These are phyloP conservation scores for Lizanozyma gosingica DNA, from an alignment of 1,139 yeast species.

Conservation along the genomic window DNA sequence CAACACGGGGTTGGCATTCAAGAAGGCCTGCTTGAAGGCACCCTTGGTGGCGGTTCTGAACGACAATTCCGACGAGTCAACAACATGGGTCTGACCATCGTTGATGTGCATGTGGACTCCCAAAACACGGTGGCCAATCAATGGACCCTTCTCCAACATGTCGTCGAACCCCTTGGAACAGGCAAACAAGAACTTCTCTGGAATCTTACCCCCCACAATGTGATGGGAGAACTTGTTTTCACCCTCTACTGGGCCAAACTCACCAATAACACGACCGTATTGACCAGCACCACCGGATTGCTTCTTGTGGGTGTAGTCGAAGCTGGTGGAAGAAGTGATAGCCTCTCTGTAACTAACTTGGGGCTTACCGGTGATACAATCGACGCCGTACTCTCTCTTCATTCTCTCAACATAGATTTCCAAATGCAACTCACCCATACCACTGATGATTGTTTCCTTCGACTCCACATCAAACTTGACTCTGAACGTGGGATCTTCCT, in stretches of 20 bases:
- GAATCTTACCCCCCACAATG: conserved; percentile 93
- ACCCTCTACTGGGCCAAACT: conserved; percentile 55
- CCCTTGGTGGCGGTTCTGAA: conserved; percentile 88
- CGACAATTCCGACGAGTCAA: conserved; percentile 92
- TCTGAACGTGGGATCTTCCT: conserved; percentile 97
- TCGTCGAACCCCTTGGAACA: conserved; percentile 96
- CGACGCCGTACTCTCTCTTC: conserved; percentile 94
- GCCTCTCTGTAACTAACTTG: conserved; percentile 98
- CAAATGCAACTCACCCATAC: conserved; percentile 97
- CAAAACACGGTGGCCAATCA: conserved; percentile 86
- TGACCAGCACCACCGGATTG: conserved; percentile 99
- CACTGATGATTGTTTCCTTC: conserved; percentile 92
- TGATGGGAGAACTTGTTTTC: conserved; percentile 73
- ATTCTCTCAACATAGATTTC: conserved; percentile 97
- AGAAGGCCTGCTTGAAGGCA: conserved; percentile 88
- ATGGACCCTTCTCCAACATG: conserved; percentile 92
- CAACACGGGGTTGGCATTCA: conserved; percentile 76
- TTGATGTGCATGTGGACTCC: conserved; percentile 90
- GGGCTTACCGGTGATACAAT: conserved; percentile 93
- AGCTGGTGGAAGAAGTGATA: conserved; percentile 60
- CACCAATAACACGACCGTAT: conserved; percentile 94
- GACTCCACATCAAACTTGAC: conserved; percentile 86
- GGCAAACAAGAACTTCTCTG: conserved; percentile 90
- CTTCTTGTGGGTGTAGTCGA: conserved; percentile 93
- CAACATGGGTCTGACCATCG: conserved; percentile 97